These are phyloP conservation scores for Chaetomiaceae sp. DNA, from an alignment of 2,329 filamentous ascomycete species.

Conservation along the genomic window DNA sequence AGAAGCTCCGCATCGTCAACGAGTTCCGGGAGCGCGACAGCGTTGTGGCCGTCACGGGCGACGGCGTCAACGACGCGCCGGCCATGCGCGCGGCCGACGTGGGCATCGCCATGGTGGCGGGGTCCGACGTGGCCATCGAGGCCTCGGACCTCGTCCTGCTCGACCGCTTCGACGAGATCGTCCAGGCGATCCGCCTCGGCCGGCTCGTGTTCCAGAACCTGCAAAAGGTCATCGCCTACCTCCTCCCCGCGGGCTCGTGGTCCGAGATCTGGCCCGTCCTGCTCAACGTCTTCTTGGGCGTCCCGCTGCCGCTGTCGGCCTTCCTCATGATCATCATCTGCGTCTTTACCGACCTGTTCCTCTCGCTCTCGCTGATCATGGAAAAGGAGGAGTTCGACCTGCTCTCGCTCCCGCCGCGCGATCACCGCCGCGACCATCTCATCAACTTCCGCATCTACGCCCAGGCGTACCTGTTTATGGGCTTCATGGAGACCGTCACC, in stretches of 20 bases:
- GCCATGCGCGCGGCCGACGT: constrained; percentile 61
- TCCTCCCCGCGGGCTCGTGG: constrained; percentile 42
- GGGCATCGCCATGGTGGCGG: constrained; percentile 59
- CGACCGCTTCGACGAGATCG: constrained; percentile 8
- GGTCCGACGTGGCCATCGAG: constrained; percentile 61
- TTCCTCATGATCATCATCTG: constrained; percentile 58
- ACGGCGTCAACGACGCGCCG: constrained; percentile 65
- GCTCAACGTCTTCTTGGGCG: constrained; percentile 52
- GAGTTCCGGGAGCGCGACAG: constrained; percentile 42
- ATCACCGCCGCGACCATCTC: constrained; percentile 47
- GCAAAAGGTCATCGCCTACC: constrained; percentile 29
- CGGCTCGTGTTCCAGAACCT: constrained; percentile 10
- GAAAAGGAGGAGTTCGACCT: constrained; percentile 53
- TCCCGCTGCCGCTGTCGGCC: constrained; percentile 46
- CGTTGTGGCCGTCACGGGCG: constrained; percentile 68
- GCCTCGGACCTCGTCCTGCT: constrained; percentile 31
- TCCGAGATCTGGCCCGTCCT: constrained; percentile 56
- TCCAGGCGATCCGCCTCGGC: constrained; percentile 6
- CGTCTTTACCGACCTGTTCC: constrained; percentile 52
- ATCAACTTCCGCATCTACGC: constrained; percentile 49
- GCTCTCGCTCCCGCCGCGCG: constrained; percentile 46
- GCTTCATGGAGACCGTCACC: constrained; percentile 46
- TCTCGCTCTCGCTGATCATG: constrained; percentile 48
- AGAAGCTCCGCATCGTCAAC: constrained; percentile 67
- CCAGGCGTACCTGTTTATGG: constrained; percentile 50